Evolutionary conservation across 306 rosid species (phyloP).

Genomic region (Rubus parviflorus): DNA sequence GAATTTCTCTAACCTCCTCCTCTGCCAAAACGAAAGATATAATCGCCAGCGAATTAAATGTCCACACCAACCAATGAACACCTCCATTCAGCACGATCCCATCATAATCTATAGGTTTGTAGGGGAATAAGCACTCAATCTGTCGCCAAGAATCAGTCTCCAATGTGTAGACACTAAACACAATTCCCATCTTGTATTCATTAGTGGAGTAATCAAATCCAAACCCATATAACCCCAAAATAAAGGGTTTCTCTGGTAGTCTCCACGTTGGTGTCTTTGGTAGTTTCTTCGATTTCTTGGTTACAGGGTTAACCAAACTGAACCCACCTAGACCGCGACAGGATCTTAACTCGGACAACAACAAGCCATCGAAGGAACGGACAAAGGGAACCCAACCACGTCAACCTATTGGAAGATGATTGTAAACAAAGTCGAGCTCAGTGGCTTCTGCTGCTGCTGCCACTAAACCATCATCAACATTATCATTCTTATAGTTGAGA

Average conservation of each 20-base stretch:
- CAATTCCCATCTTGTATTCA: background rate
- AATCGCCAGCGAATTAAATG: background rate
- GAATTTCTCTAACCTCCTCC: background rate
- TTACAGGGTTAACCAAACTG: background rate
- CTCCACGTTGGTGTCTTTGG: too few species aligned
- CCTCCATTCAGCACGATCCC: background rate
- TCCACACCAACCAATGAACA: background rate
- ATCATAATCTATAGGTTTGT: background rate
- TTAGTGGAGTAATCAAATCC: background rate
- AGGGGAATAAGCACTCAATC: background rate
- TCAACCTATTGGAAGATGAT: too few species aligned
- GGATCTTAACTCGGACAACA: too few species aligned
- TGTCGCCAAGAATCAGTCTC: constrained; percentile 7
- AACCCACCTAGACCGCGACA: background rate
- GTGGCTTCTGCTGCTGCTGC: too few species aligned
- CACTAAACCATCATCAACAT: too few species aligned
- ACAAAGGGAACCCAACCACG: too few species aligned
- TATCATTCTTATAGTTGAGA: too few species aligned
- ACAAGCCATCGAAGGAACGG: too few species aligned
- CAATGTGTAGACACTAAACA: constrained; percentile 14
- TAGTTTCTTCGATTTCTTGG: background rate
- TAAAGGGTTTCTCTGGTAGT: too few species aligned
- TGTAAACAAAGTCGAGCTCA: too few species aligned
- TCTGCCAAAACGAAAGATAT: background rate
- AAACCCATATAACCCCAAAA: background rate